These are phyloP conservation scores for Fraxinus americana DNA, from an alignment of 257 asterid genomes.

Conservation along the genomic window DNA sequence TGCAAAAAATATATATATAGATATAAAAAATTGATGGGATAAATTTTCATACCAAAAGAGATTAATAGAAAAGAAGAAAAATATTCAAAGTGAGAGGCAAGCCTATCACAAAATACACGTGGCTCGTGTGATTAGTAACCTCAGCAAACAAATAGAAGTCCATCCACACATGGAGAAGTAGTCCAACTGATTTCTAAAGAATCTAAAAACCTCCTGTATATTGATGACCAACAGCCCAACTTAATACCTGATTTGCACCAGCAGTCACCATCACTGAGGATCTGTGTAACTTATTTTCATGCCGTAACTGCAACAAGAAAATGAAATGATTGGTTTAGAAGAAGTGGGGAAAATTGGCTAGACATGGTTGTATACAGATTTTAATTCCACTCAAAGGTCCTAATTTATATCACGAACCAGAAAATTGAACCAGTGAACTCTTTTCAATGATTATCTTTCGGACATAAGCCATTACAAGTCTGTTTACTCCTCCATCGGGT, in stretches of 20 bases:
- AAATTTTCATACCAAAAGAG: background rate
- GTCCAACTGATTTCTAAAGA: background rate
- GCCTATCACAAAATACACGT: background rate
- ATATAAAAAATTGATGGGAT: background rate
- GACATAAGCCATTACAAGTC: background rate
- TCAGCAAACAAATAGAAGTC: background rate
- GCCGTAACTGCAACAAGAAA: conserved; percentile 51
- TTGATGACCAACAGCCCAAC: background rate
- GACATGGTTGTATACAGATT: background rate
- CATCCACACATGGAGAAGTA: background rate
- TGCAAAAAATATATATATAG: background rate
- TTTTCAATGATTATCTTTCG: background rate
- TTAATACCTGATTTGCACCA: conserved; percentile 94
- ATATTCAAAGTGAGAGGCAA: background rate
- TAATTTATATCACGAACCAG: background rate
- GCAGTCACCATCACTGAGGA: conserved; percentile 99
- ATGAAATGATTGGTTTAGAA: conserved; percentile 10
- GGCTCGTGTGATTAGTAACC: background rate
- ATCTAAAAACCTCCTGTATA: background rate
- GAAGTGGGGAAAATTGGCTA: conserved; percentile 8
- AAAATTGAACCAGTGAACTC: background rate
- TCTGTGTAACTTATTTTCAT: conserved; percentile 69
- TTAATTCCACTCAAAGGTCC: background rate
- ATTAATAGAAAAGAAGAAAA: background rate
- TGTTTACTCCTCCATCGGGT: conserved; percentile 7